Base-by-base conservation (phyloP, 1,284 basidiomycete species). In the Exobasidium rhododendri region DNA sequence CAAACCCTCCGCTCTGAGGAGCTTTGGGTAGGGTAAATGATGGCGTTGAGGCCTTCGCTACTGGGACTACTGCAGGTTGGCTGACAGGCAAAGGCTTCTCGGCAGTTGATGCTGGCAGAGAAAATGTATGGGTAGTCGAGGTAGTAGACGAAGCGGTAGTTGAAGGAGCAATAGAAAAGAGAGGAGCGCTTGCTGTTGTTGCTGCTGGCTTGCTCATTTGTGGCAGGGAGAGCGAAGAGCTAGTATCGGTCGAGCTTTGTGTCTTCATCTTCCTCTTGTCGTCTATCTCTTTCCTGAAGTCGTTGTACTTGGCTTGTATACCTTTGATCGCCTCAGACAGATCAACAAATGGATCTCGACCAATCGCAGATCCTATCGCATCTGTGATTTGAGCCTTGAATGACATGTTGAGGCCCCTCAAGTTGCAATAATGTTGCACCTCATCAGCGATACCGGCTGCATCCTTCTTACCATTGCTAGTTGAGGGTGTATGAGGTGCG, bases 301-400 rank as follows among this genome's bases (percentile, higher is more conserved):
- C 52, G 2, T 35, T 31, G 17, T 55, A 55, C 52, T 55, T 55
- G 31, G n/a, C 28, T 31, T 32, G n/a, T 17, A 44, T 44, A 44
- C 14, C 30, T 26, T 55, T 26, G 17, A 55, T 26, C 3, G 29
- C 4, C 22, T 44, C 29, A 24, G 32, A 35, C 22, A 55, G 29
- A 55, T 55, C 52, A 26, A 29, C 3, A 29, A 55, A 55, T n/a
- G 52, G 20, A 55, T 55, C 52, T 32, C 29, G n/a, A 4, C 28
- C 28, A 4, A 55, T 17, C 17, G 13, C 52, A 24, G 32, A 20
- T 35, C 14, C 52, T 17, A 55, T 55, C n/a, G 24, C 14, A 31
- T 22, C 22, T n/a, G 24, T 20, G 4, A 55, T 14, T 44, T 55
- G 32, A 4, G 20, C 24, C 28, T 55, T 55, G 22, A 55, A 29